A percentile compares a stretch with the other conserved stretches of the same genome.
phyloP scores from a whole-genome alignment of 129 eudicot genomes.

The Flaveria sonorensis region DNA sequence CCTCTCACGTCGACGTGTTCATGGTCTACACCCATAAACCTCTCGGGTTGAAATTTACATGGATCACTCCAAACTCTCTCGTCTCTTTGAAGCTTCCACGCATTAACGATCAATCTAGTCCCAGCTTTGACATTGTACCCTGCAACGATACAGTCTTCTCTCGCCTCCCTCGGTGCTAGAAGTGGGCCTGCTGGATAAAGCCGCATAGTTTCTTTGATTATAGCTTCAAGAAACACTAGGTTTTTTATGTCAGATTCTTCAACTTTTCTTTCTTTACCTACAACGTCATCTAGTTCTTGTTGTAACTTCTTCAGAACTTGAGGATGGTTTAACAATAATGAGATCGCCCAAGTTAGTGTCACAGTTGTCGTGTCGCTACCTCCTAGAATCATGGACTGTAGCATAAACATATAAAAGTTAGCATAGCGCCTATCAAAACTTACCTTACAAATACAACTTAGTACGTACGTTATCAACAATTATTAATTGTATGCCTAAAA shows the following conservation, averaged over 20 bases:
- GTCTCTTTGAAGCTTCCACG: slow-evolving; percentile 44
- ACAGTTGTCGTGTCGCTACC: slow-evolving; percentile 25
- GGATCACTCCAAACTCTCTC: slow-evolving; percentile 35
- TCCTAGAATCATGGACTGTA: slow-evolving; percentile 33
- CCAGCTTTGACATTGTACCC: slow-evolving; percentile 42
- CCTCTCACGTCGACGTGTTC: slow-evolving; percentile 38
- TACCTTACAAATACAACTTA: background rate
- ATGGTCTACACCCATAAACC: slow-evolving; percentile 37
- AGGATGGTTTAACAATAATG: slow-evolving; percentile 35
- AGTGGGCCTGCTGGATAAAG: slow-evolving; percentile 34
- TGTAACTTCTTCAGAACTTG: slow-evolving; percentile 16
- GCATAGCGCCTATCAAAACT: background rate
- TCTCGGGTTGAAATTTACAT: slow-evolving; percentile 34
- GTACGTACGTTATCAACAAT: no score
- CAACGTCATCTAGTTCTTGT: slow-evolving; percentile 29
- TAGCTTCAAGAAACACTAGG: slow-evolving; percentile 31
- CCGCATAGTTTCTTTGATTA: slow-evolving; percentile 41
- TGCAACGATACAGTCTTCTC: slow-evolving; percentile 18
- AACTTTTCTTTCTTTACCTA: slow-evolving; percentile 41
- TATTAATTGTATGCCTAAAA: no score
- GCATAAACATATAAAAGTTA: background rate
- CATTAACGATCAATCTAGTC: slow-evolving; percentile 33
- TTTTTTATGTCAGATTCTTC: slow-evolving; percentile 36
- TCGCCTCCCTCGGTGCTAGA: slow-evolving; percentile 24
- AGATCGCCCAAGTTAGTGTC: slow-evolving; percentile 40